phyloP scores from a whole-genome alignment of 257 asterid species.

The Primulina tabacum region DNA sequence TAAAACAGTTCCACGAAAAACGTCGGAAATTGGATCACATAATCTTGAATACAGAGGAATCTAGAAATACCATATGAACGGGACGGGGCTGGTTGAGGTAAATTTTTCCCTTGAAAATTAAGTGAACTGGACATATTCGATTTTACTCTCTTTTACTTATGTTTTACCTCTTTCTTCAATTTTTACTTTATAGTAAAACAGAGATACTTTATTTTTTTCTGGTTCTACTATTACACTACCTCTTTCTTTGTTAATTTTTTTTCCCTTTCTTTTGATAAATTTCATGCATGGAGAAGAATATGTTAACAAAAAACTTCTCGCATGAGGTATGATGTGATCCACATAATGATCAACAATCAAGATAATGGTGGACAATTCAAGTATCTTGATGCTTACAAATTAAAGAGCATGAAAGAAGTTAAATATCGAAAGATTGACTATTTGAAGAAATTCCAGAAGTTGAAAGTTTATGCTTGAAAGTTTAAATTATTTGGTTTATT shows the following conservation, averaged over 20 bases:
- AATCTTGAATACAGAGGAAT: background rate
- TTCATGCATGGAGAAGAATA: conserved; percentile 6
- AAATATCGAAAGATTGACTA: no score
- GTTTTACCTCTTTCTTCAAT: background rate
- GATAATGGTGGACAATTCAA: no score
- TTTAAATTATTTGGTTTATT: no score
- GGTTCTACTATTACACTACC: conserved; percentile 10
- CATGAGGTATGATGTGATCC: background rate
- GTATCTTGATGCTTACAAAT: no score
- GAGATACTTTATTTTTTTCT: conserved; percentile 2
- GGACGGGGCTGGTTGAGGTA: background rate
- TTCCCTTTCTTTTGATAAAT: background rate
- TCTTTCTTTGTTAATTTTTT: background rate
- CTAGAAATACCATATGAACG: background rate
- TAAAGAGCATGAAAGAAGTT: no score
- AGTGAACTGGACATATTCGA: background rate
- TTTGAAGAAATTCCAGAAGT: no score
- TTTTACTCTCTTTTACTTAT: background rate
- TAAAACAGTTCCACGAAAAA: background rate
- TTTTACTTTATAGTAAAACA: background rate
- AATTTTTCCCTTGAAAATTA: background rate
- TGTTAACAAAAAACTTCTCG: conserved; percentile 7
- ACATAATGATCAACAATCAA: no score
- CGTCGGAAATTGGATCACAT: background rate
- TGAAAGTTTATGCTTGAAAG: no score